These are phyloP conservation scores for Naganishia cerealis DNA, from an alignment of 1,284 basidiomycete genomes.

Conservation along the genomic window DNA sequence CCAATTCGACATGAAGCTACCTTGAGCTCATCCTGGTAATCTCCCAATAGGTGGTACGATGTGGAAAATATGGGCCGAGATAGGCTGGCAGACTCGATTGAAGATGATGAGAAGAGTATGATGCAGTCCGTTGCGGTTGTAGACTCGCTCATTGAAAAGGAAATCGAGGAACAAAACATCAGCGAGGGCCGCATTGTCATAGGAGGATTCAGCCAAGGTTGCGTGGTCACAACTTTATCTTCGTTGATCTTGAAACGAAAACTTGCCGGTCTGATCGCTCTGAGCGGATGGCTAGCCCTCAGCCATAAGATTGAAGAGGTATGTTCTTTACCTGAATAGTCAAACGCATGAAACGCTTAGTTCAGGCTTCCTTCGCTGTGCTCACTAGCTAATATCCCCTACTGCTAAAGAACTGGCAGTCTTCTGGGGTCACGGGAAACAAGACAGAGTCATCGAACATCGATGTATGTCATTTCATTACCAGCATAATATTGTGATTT, in stretches of 20 bases:
- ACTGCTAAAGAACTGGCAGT: slow-evolving; percentile 62
- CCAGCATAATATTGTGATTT: not conserved
- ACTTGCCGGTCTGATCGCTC: slow-evolving; percentile 68
- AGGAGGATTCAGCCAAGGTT: slow-evolving; percentile 87
- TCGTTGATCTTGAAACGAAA: slow-evolving; percentile 68
- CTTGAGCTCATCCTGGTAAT: not conserved
- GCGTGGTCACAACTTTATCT: slow-evolving; percentile 69
- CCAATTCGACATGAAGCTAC: not conserved
- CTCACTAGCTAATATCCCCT: slow-evolving; percentile 37
- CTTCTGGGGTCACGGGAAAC: slow-evolving; percentile 81
- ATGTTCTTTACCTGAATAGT: too few relatives aligned
- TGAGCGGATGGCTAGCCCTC: slow-evolving; percentile 77
- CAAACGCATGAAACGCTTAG: slow-evolving; percentile 40
- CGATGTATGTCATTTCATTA: slow-evolving; percentile 42
- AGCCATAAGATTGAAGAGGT: slow-evolving; percentile 33
- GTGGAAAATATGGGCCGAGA: slow-evolving; percentile 73
- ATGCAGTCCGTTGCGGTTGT: slow-evolving; percentile 64
- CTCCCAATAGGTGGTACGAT: slow-evolving; percentile 52
- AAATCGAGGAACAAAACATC: slow-evolving; percentile 15
- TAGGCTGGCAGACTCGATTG: slow-evolving; percentile 56
- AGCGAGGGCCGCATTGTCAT: slow-evolving; percentile 57
- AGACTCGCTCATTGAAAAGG: slow-evolving; percentile 64
- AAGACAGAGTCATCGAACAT: slow-evolving; percentile 69
- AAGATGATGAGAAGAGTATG: slow-evolving; percentile 69
- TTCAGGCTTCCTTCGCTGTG: slow-evolving; percentile 63